These are phyloP conservation scores for Hyphodiscus sp. DNA, from an alignment of 2,329 filamentous ascomycete genomes.

Conservation along the genomic window DNA sequence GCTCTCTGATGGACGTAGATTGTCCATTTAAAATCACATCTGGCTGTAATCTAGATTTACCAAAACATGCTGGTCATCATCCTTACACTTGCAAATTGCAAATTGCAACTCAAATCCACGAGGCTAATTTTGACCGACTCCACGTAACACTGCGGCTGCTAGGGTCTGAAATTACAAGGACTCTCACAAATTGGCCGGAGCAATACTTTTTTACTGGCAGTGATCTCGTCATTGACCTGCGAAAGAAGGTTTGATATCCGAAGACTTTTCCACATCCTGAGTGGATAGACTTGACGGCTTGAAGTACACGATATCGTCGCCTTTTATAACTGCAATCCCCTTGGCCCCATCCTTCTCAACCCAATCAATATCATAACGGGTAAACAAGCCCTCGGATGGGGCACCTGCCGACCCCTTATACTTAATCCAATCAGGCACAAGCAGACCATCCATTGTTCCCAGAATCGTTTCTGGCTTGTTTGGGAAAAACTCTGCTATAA, in stretches of 20 bases:
- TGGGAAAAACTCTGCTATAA: background rate
- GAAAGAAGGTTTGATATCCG: background rate
- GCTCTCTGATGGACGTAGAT: too few species aligned
- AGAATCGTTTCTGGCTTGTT: background rate
- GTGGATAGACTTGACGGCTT: background rate
- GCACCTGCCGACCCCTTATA: background rate
- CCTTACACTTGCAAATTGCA: too few species aligned
- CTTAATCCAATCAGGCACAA: background rate
- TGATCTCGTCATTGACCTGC: background rate
- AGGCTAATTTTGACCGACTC: too few species aligned
- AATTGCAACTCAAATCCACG: too few species aligned
- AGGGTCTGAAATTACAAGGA: too few species aligned
- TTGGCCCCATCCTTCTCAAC: background rate
- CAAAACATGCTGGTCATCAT: too few species aligned
- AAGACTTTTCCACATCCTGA: background rate
- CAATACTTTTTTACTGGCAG: too few species aligned
- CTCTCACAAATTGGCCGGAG: too few species aligned
- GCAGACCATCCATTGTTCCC: background rate
- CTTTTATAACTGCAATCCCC: background rate
- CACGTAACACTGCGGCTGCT: too few species aligned
- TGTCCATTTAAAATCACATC: too few species aligned
- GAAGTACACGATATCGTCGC: background rate
- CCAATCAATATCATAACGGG: background rate
- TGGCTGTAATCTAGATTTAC: too few species aligned
- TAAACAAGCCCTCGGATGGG: background rate